These are phyloP conservation scores for Trypanosoma congolense DNA, from an alignment of 208 protist species.

Conservation along the genomic window DNA sequence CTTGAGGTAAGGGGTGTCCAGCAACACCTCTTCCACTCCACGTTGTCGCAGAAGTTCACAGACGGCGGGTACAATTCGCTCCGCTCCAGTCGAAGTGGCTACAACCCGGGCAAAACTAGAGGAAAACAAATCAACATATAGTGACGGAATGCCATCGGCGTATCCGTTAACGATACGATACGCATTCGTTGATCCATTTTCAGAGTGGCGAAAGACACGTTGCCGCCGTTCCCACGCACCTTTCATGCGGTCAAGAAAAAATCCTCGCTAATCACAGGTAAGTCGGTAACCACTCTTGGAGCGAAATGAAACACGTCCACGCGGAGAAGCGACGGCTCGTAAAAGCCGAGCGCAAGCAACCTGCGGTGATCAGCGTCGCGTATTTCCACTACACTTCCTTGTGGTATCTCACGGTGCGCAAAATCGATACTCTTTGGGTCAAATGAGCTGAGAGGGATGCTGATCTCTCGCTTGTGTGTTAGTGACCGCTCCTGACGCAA, in stretches of 20 bases:
- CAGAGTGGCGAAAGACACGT: conserved; percentile 37
- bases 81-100: conserved; percentile 59
- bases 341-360: conserved; percentile 76
- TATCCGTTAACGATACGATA: conserved; percentile 76
- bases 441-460: conserved; percentile 49
- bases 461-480: conserved; percentile 39
- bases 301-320: conserved; percentile 81
- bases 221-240: conserved; percentile 55
- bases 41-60: conserved; percentile 57
- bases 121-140: conserved; percentile 83
- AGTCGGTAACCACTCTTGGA: conserved; percentile 21
- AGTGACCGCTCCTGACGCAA: conserved; percentile 36
- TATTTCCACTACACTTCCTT: conserved; percentile 66
- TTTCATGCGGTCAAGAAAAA: conserved; percentile 67
- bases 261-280: conserved; percentile 78
- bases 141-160: conserved; percentile 65
- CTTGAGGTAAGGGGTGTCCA: conserved; percentile 63
- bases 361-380: conserved; percentile 37
- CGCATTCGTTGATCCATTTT: conserved; percentile 40
- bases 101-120: conserved; percentile 69
- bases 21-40: conserved; percentile 70
- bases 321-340: conserved; percentile 52
- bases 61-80: conserved; percentile 69
- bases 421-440: conserved; percentile 51
- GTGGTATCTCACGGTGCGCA: conserved; percentile 41